These are phyloP conservation scores for Talaromyces piceae DNA, from an alignment of 2,329 filamentous ascomycete genomes.

Conservation along the genomic window DNA sequence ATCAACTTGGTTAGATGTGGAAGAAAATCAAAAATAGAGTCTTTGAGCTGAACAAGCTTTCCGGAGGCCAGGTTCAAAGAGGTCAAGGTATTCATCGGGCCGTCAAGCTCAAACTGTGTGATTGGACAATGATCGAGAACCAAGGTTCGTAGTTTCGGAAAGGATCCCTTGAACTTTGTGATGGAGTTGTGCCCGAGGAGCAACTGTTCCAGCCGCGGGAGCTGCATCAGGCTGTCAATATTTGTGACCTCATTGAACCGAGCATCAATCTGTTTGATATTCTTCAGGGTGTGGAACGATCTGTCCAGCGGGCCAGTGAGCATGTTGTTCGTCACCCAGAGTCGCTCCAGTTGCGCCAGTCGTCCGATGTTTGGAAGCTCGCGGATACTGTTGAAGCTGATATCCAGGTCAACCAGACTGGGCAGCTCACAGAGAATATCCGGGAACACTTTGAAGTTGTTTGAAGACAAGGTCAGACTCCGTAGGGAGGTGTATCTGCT, in stretches of 20 bases:
- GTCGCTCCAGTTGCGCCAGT: slow-evolving; percentile 70
- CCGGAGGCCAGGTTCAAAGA: slow-evolving; percentile 83
- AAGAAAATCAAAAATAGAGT: slow-evolving; percentile 81
- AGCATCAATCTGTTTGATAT: slow-evolving; percentile 81
- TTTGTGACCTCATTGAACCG: slow-evolving; percentile 86
- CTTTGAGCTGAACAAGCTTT: slow-evolving; percentile 79
- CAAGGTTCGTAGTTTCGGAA: slow-evolving; percentile 72
- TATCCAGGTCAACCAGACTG: slow-evolving; percentile 82
- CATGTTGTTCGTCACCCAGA: slow-evolving; percentile 94
- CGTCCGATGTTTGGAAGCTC: slow-evolving; percentile 72
- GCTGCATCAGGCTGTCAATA: slow-evolving; percentile 76
- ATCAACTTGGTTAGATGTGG: slow-evolving; percentile 79
- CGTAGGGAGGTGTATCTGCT: slow-evolving; percentile 69
- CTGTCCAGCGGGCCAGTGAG: slow-evolving; percentile 67
- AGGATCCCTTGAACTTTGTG: slow-evolving; percentile 82
- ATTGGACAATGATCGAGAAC: slow-evolving; percentile 93
- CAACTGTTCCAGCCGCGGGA: slow-evolving; percentile 81
- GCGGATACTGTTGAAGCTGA: slow-evolving; percentile 91
- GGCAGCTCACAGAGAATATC: slow-evolving; percentile 74
- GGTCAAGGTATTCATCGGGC: slow-evolving; percentile 71
- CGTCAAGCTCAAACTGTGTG: slow-evolving; percentile 80
- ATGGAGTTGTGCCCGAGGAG: slow-evolving; percentile 89
- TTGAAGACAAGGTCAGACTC: slow-evolving; percentile 86
- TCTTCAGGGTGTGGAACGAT: slow-evolving; percentile 64
- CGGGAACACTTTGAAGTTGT: slow-evolving; percentile 79